phyloP scores from a whole-genome alignment of 2,329 filamentous ascomycete genomes.

The Pseudopyrenochaeta lycopersici region DNA sequence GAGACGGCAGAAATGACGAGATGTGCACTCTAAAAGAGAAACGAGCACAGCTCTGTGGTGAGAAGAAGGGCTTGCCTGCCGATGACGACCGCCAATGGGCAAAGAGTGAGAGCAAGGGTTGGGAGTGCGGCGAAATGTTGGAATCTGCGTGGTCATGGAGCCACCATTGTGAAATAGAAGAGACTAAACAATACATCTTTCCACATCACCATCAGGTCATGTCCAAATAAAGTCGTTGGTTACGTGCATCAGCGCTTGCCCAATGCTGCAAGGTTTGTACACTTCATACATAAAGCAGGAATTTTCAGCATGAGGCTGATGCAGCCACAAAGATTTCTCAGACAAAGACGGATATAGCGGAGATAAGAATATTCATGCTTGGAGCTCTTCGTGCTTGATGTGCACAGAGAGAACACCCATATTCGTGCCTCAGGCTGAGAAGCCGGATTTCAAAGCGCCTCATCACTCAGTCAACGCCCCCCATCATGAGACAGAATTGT shows the following conservation, averaged over 20 bases:
- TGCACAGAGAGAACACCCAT: background rate
- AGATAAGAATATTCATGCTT: slow-evolving; percentile 3
- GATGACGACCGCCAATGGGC: slow-evolving; percentile 7
- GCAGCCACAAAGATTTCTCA: too few species aligned
- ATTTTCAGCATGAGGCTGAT: too few species aligned
- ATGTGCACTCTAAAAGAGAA: background rate
- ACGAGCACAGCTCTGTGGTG: background rate
- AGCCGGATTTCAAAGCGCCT: slow-evolving; percentile 8
- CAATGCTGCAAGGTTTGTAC: too few species aligned
- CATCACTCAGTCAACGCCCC: background rate
- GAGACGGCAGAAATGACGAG: background rate
- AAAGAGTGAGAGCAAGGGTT: background rate
- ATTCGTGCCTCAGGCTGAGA: background rate
- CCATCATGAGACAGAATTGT: too few species aligned
- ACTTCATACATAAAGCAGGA: too few species aligned
- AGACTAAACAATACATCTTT: too few species aligned
- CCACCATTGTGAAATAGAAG: too few species aligned
- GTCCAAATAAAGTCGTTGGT: too few species aligned
- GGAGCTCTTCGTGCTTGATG: too few species aligned
- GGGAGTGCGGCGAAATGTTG: background rate
- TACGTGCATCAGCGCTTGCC: too few species aligned
- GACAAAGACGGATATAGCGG: slow-evolving; percentile 11
- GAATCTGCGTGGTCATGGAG: too few species aligned
- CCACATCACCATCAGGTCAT: too few species aligned
- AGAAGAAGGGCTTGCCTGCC: background rate